A percentile compares a stretch with the other conserved stretches of the same genome.
Evolutionary conservation across 768 basidiomycete species (phyloP).

Genomic region (Rhodotorula babjevae): DNA sequence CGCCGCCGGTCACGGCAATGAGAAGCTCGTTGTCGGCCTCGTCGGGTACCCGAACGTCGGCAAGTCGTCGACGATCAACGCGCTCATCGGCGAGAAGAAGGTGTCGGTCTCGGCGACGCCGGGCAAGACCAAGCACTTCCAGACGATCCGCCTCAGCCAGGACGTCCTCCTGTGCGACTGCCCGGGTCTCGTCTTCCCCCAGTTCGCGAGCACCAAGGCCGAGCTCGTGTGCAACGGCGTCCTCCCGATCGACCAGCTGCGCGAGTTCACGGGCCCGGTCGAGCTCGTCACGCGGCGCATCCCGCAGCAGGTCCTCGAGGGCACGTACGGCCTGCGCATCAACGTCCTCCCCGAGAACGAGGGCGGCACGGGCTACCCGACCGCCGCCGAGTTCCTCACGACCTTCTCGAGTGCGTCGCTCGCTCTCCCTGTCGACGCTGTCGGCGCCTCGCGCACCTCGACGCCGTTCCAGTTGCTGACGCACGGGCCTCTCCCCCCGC

Average conservation of each 20-base stretch:
- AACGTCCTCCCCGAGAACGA: slow-evolving; percentile 64
- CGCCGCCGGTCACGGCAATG: slow-evolving; percentile 54
- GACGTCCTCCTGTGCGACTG: slow-evolving; percentile 88
- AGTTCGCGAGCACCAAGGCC: slow-evolving; percentile 94
- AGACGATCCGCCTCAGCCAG: slow-evolving; percentile 90
- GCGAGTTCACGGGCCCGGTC: slow-evolving; percentile 82
- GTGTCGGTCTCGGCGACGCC: slow-evolving; percentile 98
- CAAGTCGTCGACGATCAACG: slow-evolving; percentile 96
- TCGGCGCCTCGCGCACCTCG: not conserved
- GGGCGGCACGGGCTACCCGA: slow-evolving; percentile 66
- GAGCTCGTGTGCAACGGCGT: slow-evolving; percentile 95
- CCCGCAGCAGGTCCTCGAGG: slow-evolving; percentile 77
- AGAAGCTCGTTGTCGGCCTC: slow-evolving; percentile 72
- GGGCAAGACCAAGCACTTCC: slow-evolving; percentile 98
- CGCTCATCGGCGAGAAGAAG: slow-evolving; percentile 86
- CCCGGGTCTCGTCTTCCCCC: slow-evolving; percentile 95
- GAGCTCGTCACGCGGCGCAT: slow-evolving; percentile 72
- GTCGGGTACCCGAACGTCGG: slow-evolving; percentile 99
- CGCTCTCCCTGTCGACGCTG: too few relatives aligned
- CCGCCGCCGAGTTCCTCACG: slow-evolving; percentile 74
- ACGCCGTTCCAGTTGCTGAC: too few relatives aligned
- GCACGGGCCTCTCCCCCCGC: slow-evolving; percentile 36
- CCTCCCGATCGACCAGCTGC: slow-evolving; percentile 92
- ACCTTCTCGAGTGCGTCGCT: slow-evolving; percentile 80
- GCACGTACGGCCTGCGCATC: slow-evolving; percentile 78